A percentile compares a stretch with the other conserved stretches of the same genome.
Evolutionary conservation across 106 monocot genomes (phyloP).

Genomic region (Phalaenopsis equestris): DNA sequence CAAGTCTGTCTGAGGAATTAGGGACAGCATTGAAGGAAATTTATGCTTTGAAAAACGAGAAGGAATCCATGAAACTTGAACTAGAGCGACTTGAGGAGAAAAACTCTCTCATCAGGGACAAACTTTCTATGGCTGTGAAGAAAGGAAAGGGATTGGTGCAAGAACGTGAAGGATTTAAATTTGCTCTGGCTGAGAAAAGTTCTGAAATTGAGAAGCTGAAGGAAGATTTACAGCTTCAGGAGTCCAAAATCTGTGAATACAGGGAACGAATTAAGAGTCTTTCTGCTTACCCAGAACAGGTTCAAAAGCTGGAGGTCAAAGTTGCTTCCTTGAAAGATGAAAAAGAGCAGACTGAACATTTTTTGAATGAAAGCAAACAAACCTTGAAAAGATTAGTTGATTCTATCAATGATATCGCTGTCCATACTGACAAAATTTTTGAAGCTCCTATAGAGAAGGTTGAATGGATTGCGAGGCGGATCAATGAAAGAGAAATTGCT

Average conservation of each 20-base stretch:
- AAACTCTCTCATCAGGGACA: slow-evolving; percentile 62
- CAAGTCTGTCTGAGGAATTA: slow-evolving; percentile 32
- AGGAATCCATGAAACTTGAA: slow-evolving; percentile 49
- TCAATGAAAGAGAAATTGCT: slow-evolving; percentile 31
- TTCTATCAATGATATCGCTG: slow-evolving; percentile 34
- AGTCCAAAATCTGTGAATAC: slow-evolving; percentile 38
- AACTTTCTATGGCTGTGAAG: slow-evolving; percentile 84
- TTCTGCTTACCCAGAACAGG: slow-evolving; percentile 29
- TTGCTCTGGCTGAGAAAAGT: slow-evolving; percentile 60
- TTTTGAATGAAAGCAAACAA: slow-evolving; percentile 37
- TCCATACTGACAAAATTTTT: slow-evolving; percentile 36
- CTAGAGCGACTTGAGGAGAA: slow-evolving; percentile 69
- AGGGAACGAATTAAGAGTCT: slow-evolving; percentile 43
- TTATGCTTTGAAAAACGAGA: slow-evolving; percentile 51
- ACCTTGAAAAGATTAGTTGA: slow-evolving; percentile 34
- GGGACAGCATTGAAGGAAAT: slow-evolving; percentile 28
- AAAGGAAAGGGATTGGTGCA: slow-evolving; percentile 92
- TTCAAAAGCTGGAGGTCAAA: slow-evolving; percentile 48
- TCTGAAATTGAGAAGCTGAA: slow-evolving; percentile 72
- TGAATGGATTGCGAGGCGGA: slow-evolving; percentile 33
- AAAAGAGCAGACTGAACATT: slow-evolving; percentile 30
- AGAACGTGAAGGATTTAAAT: slow-evolving; percentile 78
- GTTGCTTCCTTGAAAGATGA: slow-evolving; percentile 43
- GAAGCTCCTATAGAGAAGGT: slow-evolving; percentile 55
- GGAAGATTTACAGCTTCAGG: slow-evolving; percentile 38